phyloP scores from a whole-genome alignment of 805 yeast genomes.

The Metschnikowia lunata region DNA sequence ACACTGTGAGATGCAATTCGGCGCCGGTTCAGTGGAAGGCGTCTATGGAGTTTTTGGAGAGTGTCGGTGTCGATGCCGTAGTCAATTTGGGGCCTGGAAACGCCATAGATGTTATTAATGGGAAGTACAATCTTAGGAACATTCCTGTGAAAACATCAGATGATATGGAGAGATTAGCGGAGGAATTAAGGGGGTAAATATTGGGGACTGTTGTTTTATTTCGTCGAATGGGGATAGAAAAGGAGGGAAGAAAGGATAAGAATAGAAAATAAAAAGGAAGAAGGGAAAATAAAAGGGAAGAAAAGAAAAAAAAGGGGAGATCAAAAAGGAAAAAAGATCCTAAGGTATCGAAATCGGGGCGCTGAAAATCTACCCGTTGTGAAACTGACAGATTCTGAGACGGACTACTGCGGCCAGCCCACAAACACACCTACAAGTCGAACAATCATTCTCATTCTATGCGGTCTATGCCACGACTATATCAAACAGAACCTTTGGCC shows the following conservation, averaged over 20 bases:
- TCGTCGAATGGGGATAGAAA: not conserved
- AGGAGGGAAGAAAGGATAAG: too few relatives aligned
- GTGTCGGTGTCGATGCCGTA: slow-evolving; percentile 17
- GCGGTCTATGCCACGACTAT: not conserved
- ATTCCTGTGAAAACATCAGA: slow-evolving; percentile 7
- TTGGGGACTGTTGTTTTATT: not conserved
- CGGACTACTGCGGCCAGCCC: not conserved
- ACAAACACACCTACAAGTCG: too few relatives aligned
- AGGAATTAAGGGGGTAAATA: not conserved
- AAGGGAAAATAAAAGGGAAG: not conserved
- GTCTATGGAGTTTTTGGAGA: slow-evolving; percentile 26
- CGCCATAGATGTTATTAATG: slow-evolving; percentile 24
- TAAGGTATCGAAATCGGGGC: too few relatives aligned
- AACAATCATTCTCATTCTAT: not conserved
- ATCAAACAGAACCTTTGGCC: slow-evolving; percentile 10
- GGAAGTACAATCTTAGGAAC: slow-evolving; percentile 14
- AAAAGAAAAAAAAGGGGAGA: too few relatives aligned
- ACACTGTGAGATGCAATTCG: slow-evolving; percentile 37
- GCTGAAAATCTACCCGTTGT: slow-evolving; percentile 8
- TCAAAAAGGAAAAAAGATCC: too few relatives aligned
- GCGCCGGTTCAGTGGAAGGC: slow-evolving; percentile 43
- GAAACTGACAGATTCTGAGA: slow-evolving; percentile 8
- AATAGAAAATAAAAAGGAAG: not conserved
- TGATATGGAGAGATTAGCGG: slow-evolving; percentile 9
- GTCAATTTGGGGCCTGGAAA: slow-evolving; percentile 39